Base-by-base conservation (phyloP, 2,329 filamentous ascomycete genomes). In the Pezicula carpinea region DNA sequence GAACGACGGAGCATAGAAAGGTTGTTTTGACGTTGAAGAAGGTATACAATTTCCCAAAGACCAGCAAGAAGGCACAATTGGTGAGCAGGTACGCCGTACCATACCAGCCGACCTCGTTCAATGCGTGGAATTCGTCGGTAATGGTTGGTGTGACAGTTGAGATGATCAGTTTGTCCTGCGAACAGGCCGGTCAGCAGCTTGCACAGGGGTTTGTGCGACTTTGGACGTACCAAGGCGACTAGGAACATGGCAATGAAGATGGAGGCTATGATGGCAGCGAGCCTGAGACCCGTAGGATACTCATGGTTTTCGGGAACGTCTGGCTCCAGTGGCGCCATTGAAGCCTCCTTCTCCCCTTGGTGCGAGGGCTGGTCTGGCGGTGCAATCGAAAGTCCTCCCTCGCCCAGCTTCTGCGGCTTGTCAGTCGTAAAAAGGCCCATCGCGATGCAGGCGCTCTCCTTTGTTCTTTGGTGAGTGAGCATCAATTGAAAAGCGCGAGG, bases 71-170 rank as follows among this genome's bases (percentile, higher is more conserved):
- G 14, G 46, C 65, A 56, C 53, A 64, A 48, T 54, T 59, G 5
- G 61, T 59, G 32, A 66, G 57, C 14, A 64, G 50, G 47, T 67
- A 66, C 18, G 63, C 62, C 44, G 61, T 62, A 3, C 64, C 67
- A 44, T 71, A 71, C 69, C 68, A 72, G 38, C 66, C 68, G 13
- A 72, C 63, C 48, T 71, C 69, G 10, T 62, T 56, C 1, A 69
- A 55, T 29, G 64, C 56, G 19, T 66, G 58, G 56, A 65, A 61
- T 15, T 60, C 51, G 47, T 61, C 53, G 4, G 62, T 63, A 38
- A 64, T 64, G 23, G 56, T 55, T 6, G 62, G 62, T 36, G 63
- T 62, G n/a, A 61, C 61, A 6, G 61, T 64, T 11, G 61, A 57
- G 41, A 64, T 58, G 43, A 60, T 62, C 13, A 60, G 60, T 46